Conservation (phyloP, 1,284 basidiomycete genomes). For the Rhizopogon hawkerae region DNA sequence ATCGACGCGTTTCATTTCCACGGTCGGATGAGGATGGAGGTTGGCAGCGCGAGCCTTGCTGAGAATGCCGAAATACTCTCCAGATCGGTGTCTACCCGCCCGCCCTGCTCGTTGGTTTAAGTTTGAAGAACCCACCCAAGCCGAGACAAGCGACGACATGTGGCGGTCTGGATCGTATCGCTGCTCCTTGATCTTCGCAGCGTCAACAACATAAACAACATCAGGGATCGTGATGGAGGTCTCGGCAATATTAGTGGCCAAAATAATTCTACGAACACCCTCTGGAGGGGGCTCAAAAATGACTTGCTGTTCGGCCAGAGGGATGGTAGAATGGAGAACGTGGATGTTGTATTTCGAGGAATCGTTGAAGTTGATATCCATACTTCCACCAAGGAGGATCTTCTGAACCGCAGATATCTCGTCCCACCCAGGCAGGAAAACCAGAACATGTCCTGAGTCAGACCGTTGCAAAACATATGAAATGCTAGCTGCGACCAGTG, state of each 20-base stretch:
- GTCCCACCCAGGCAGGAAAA: slow-evolving; percentile 90
- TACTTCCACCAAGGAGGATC: slow-evolving; percentile 51
- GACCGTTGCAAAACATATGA: slow-evolving; percentile 72
- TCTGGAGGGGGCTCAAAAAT: slow-evolving; percentile 77
- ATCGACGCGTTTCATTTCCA: slow-evolving; percentile 96
- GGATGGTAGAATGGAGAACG: slow-evolving; percentile 86
- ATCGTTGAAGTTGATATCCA: slow-evolving; percentile 59
- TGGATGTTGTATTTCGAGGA: slow-evolving; percentile 66
- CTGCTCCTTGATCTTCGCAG: slow-evolving; percentile 85
- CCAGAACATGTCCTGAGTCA: slow-evolving; percentile 82
- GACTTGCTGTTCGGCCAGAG: slow-evolving; percentile 82
- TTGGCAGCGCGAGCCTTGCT: slow-evolving; percentile 55
- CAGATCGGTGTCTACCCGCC: slow-evolving; percentile 86
- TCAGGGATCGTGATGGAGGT: slow-evolving; percentile 95
- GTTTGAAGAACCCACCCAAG: slow-evolving; percentile 92
- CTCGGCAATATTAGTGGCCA: slow-evolving; percentile 95
- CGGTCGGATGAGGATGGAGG: slow-evolving; percentile 79
- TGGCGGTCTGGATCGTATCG: slow-evolving; percentile 88
- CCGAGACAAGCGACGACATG: slow-evolving; percentile 79
- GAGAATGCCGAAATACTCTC: slow-evolving; percentile 88
- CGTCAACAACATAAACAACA: slow-evolving; percentile 92
- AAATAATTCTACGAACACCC: slow-evolving; percentile 80
- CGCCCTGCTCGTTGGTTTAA: slow-evolving; percentile 90
- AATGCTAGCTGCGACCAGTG: slow-evolving; percentile 77
- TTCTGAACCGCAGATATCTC: slow-evolving; percentile 82